Evolutionary conservation across 805 yeast genomes (phyloP), one percentile per base, ranked within the genome.

Genomic region (Metschnikowia aberdeeniae): DNA sequence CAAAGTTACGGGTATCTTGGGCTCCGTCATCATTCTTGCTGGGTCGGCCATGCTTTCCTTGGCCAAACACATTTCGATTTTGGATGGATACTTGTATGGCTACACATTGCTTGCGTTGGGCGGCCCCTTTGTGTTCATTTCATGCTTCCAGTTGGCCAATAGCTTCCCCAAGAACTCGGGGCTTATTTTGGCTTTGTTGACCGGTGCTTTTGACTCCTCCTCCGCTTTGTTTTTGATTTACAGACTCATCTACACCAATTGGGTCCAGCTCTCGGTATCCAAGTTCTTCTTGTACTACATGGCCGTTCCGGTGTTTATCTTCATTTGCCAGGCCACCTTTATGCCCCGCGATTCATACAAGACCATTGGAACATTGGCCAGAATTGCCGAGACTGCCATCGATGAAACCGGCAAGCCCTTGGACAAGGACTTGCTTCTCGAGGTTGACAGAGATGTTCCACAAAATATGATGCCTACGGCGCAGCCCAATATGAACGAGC

Each of bases 121-220:
- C 6, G 97, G 98, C 4, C 98, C 98, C 8, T 89, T 90, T 67
- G 90, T 86, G 17, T 90, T 87, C 61, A 89, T 92, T 46, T 84
- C 95, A 13, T 81, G 89, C 50, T 89, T 90, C 75, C 97, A 90
- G 59, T 72, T 90, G 61, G 86, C 97, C 6, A 90, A 89, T 61
- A 77, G 86, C 24, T 87, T 89, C 66, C 96, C 96, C 2, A 77
- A 78, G 34, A 80, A 78, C 56, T 84, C 95, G 4, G 97, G 97
- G 0, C 75, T 86, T 37, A 73, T 89, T 17, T 67, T 89, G 53
- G 96, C 97, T 0, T 64, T 88, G 13, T 67, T 90, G 41, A 88
- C 97, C 0, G 97, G 97, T n/a, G 89, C 96, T 0, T 89, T 90
- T 60, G 97, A 92, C 63, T 76, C 96, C 0, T 86, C 96, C 1